Evolutionary conservation across 2,329 filamentous ascomycete species (phyloP).

Genomic region (Elsinoe necatrix): DNA sequence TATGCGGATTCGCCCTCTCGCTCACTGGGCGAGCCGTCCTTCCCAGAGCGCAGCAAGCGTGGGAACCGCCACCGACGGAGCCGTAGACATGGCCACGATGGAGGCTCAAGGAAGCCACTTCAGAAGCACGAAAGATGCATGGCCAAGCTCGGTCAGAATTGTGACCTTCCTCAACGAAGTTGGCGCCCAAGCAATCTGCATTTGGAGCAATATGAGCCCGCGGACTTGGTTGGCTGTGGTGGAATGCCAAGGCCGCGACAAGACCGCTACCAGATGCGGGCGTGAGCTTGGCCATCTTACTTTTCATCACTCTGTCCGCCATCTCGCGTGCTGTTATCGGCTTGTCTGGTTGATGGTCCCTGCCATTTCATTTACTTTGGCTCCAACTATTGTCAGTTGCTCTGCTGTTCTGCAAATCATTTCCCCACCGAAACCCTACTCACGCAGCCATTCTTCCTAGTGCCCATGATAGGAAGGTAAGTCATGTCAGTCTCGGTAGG

Average conservation of each 20-base stretch:
- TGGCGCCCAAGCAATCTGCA: conserved; percentile 8
- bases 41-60: conserved; percentile 9
- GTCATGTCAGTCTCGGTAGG: conserved; percentile 3
- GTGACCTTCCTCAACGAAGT: conserved; percentile 13
- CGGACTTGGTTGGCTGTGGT: not conserved
- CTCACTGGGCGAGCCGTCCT: conserved; percentile 2
- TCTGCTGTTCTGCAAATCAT: conserved; percentile 6
- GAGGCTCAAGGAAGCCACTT: not conserved
- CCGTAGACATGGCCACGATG: conserved; percentile 1
- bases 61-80: conserved; percentile 10
- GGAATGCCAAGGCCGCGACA: not conserved
- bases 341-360: not conserved
- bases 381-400: conserved; percentile 5
- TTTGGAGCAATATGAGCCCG: not conserved
- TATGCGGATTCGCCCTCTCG: not conserved
- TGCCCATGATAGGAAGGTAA: conserved; percentile 13
- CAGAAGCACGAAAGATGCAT: conserved; percentile 11
- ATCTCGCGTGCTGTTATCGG: conserved; percentile 11
- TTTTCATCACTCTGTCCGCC: conserved; percentile 3
- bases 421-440: conserved; percentile 1
- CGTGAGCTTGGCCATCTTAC: conserved; percentile 9
- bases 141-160: conserved; percentile 4
- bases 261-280: conserved; percentile 1
- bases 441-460: not conserved
- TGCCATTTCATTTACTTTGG: conserved; percentile 9